Evolutionary conservation across 192 early-diverging fungal genomes (phyloP), one percentile per base, ranked within the genome.

Genomic region (Coemansia sp.): DNA sequence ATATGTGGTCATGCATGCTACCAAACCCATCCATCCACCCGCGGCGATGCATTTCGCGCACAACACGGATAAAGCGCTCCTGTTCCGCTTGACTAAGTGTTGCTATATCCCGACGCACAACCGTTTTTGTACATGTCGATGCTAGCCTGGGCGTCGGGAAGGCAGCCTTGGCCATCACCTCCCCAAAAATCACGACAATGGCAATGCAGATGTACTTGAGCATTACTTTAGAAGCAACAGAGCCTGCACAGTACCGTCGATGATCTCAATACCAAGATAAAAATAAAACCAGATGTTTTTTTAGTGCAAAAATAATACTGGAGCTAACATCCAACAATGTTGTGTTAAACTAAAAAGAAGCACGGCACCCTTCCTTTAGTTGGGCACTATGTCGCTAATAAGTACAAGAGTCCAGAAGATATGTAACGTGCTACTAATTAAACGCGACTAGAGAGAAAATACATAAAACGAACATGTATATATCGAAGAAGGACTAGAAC

Each of bases 1-100:
- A 74, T 17, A 78, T 78, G 57, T 76, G 75, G 59, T 83, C 76
- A 52, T 83, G 80, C 75, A 83, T 76, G 60, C 80, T 76, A 54
- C 75, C 80, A 19, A 83, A 83, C 21, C 80, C 76, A 63, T 83
- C 80, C 80, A 83, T 78, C 80, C 80, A 83, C 11, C 80, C 80
- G 24, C 80, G 75, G 3, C 80, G 72, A 57, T 83, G 80, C 80
- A 83, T 83, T 21, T 83, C 80, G 21, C 68, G 68, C 23, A 78
- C 72, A 0, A 70, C 76, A 19, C 58, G 61, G 55, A 72, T 42
- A 27, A 83, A 83, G 2, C 80, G 72, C 57, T 72, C 57, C 19
- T 69, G 55, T 51, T 83, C 80, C 8, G 58, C 61, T 3, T 52
- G 66, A 9, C 62, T 62, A 5, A 83, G 63, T 50, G 71, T 71